Conservation (phyloP, 176 grass and related monocot species). For the Avena sativa region DNA sequence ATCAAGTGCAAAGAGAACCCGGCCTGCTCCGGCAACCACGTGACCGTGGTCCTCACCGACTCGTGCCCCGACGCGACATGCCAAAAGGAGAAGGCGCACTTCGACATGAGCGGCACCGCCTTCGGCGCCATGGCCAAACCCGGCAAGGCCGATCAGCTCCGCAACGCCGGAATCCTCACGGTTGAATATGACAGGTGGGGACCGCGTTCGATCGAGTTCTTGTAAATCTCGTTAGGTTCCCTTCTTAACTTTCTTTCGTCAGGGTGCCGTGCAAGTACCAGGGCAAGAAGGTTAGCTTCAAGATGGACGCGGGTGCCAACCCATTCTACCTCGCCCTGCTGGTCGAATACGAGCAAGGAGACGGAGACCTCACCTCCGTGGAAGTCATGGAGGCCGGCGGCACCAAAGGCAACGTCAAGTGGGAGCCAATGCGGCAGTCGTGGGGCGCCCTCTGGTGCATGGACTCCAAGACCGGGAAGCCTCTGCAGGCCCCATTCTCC, state of each 20-base stretch:
- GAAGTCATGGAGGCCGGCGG: conserved; percentile 53
- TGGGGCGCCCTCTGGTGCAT: conserved; percentile 71
- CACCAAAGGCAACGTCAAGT: neutral
- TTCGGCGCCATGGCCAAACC: conserved; percentile 67
- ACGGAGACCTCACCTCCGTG: conserved; percentile 57
- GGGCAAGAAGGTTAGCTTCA: conserved; percentile 45
- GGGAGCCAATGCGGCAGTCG: conserved; percentile 65
- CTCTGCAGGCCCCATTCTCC: conserved; percentile 57
- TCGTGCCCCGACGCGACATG: conserved; percentile 63
- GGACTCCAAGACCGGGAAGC: conserved; percentile 53
- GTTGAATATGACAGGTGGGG: conserved; percentile 60
- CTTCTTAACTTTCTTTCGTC: neutral
- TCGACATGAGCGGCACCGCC: conserved; percentile 85
- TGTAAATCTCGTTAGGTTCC: neutral
- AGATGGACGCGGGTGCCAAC: conserved; percentile 63
- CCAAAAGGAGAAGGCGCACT: conserved; percentile 48
- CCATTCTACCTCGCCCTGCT: conserved; percentile 69
- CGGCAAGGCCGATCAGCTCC: conserved; percentile 62
- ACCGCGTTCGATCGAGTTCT: neutral
- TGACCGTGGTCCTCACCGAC: conserved; percentile 76
- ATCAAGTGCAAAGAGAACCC: conserved; percentile 63
- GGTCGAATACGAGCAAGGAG: conserved; percentile 56
- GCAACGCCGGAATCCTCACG: conserved; percentile 59
- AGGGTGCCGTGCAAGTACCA: conserved; percentile 50
- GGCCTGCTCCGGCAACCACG: conserved; percentile 70